A percentile compares a stretch with the other conserved stretches of the same genome.
These are phyloP conservation scores for Hypoxylon cercidicola DNA, from an alignment of 495 filamentous ascomycete genomes.

Conservation along the genomic window DNA sequence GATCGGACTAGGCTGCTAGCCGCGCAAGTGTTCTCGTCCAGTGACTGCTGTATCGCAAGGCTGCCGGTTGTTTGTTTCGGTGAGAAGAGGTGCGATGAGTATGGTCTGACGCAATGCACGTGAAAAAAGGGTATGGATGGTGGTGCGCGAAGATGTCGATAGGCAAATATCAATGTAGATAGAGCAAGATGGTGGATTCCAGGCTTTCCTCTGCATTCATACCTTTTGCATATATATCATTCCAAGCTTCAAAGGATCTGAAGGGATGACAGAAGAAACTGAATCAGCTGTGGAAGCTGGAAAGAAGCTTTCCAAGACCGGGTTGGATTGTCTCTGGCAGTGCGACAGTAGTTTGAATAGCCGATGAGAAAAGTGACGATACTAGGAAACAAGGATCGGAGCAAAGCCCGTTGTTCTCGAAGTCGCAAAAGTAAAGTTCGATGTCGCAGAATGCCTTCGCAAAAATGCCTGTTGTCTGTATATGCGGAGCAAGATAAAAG, in stretches of 20 bases:
- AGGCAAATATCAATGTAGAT: slow-evolving; percentile 33
- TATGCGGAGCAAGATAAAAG: neutral
- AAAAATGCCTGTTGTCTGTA: neutral
- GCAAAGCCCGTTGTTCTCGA: slow-evolving; percentile 48
- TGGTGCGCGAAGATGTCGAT: slow-evolving; percentile 23
- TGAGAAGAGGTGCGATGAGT: slow-evolving; percentile 28
- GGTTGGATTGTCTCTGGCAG: slow-evolving; percentile 39
- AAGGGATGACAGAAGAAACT: slow-evolving; percentile 33
- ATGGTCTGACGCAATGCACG: slow-evolving; percentile 21
- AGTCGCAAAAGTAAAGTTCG: slow-evolving; percentile 44
- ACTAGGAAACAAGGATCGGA: slow-evolving; percentile 34
- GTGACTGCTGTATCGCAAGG: slow-evolving; percentile 25
- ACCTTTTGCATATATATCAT: slow-evolving; percentile 44
- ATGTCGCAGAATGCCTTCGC: slow-evolving; percentile 35
- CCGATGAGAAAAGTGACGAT: slow-evolving; percentile 26
- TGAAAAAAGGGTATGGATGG: slow-evolving; percentile 1
- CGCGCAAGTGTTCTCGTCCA: slow-evolving; percentile 22
- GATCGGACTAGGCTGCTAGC: slow-evolving; percentile 30
- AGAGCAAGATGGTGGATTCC: slow-evolving; percentile 42
- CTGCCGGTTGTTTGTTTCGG: slow-evolving; percentile 31
- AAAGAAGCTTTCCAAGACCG: slow-evolving; percentile 47
- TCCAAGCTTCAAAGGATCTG: slow-evolving; percentile 29
- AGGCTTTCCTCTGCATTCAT: slow-evolving; percentile 43
- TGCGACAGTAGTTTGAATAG: slow-evolving; percentile 33
- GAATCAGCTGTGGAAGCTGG: slow-evolving; percentile 43